Percentiles rank a stretch among this genome's conserved stretches.
Evolutionary conservation across 2,329 filamentous ascomycete genomes (phyloP).

Genomic region (Trichoderma afroharzianum): DNA sequence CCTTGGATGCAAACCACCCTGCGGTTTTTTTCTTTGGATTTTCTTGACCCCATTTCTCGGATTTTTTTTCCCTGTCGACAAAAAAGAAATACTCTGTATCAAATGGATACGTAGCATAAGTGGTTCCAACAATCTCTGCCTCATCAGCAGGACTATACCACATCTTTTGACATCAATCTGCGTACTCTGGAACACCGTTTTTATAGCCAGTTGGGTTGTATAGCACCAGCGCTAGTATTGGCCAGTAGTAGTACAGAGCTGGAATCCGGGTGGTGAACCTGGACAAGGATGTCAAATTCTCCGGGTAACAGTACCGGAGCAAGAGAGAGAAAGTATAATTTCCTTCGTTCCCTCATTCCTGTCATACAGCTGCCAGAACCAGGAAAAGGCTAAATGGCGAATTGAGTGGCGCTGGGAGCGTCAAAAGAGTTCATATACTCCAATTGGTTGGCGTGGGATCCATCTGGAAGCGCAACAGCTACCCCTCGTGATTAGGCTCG

Average conservation of each 20-base stretch:
- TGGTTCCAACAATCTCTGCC: not conserved
- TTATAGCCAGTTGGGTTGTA: not conserved
- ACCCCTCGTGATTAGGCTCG: slow-evolving; percentile 55
- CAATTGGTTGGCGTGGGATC: slow-evolving; percentile 31
- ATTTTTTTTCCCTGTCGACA: not conserved
- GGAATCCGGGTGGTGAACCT: not conserved
- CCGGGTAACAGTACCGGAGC: not conserved
- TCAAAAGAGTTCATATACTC: not conserved
- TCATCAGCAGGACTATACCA: not conserved
- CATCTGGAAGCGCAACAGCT: slow-evolving; percentile 28
- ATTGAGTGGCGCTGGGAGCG: slow-evolving; percentile 43
- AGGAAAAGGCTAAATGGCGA: slow-evolving; percentile 31
- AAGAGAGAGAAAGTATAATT: not conserved
- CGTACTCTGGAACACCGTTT: not conserved
- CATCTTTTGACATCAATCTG: not conserved
- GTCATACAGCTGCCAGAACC: not conserved
- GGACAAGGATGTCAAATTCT: not conserved
- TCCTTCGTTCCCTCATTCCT: not conserved
- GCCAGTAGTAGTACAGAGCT: not conserved
- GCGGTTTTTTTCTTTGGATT: slow-evolving; percentile 45
- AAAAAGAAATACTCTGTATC: not conserved
- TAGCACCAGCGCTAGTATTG: not conserved
- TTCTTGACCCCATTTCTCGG: slow-evolving; percentile 18
- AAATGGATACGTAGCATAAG: not conserved
- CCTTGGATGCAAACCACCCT: slow-evolving; percentile 47